phyloP scores from a whole-genome alignment of 352 stramenopile species.

The Blastocystis sp. region DNA sequence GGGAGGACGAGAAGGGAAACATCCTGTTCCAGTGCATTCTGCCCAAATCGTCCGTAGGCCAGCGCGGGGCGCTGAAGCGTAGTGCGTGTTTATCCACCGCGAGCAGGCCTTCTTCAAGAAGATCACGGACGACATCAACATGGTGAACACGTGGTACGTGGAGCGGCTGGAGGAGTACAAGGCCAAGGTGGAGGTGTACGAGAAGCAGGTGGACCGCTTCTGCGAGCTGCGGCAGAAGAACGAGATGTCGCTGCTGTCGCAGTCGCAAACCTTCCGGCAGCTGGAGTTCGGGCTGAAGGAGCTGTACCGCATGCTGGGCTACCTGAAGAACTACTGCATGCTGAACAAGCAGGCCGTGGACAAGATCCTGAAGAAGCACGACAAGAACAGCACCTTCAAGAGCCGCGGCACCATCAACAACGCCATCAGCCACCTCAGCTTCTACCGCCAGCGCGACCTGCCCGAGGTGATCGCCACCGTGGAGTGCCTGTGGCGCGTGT shows the following conservation, averaged over 20 bases:
- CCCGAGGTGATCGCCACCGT: neutral
- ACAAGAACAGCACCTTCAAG: constrained; percentile 64
- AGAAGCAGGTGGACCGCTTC: constrained; percentile 62
- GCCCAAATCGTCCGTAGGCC: constrained; percentile 4
- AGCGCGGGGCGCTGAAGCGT: neutral
- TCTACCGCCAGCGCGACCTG: constrained; percentile 46
- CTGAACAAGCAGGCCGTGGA: constrained; percentile 67
- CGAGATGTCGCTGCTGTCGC: neutral
- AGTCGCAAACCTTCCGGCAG: constrained; percentile 46
- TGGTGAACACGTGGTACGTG: constrained; percentile 64
- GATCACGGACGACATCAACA: constrained; percentile 56
- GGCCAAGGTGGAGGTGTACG: constrained; percentile 16
- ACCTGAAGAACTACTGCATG: constrained; percentile 70
- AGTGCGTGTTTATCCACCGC: constrained; percentile 19
- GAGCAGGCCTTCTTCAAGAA: constrained; percentile 36
- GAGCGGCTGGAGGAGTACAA: constrained; percentile 31
- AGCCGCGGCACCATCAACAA: constrained; percentile 65
- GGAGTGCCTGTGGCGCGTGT: constrained; percentile 46
- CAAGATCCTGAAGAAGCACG: constrained; percentile 70
- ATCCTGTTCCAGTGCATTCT: constrained; percentile 57
- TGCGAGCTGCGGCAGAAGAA: constrained; percentile 37
- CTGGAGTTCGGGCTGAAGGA: constrained; percentile 66
- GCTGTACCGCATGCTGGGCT: constrained; percentile 50
- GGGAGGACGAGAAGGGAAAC: constrained; percentile 36
- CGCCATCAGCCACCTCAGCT: constrained; percentile 43